Base-by-base conservation (phyloP, 2,329 filamentous ascomycete species). In the Diaporthe vaccinii region DNA sequence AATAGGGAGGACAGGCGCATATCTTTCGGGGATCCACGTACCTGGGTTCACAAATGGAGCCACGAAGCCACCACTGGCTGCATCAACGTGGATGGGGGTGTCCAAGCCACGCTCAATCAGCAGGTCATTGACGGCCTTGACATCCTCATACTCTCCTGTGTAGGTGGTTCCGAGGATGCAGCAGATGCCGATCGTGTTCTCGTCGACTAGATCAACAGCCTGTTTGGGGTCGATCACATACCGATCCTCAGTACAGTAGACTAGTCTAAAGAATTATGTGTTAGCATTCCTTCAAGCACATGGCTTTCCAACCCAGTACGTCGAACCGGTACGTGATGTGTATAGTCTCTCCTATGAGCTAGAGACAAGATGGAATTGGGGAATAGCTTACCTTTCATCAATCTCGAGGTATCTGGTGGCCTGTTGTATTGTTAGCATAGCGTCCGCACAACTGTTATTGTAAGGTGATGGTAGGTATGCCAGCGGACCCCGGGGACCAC, bases 141-240 rank as follows among this genome's bases (percentile, higher is more conserved):
- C 93, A 80, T 98, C 95, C 85, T 98, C 96, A 80, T 98, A 98
- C 86, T 98, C 94, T 77, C 96, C 96, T 0, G 96, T 98, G 85
- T 98, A 98, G 0, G 96, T 98, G 3, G 95, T 97, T n/a, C 76
- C 96, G 3, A 98, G 85, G 78, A 98, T 98, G 74, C 92, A 90
- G 82, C 95, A 98, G 80, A 98, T 98, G 76, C 96, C 96, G 80
- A 98, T 98, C 15, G 91, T 93, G 82, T 93, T 93, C 83, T 93
- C 91, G 79, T 93, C 91, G 12, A 92, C 87, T 28, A 92, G 83
- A 39, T 86, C 82, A 7, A 93, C 91, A 2, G 91, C 89, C 85
- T 92, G 84, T 77, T 89, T 84, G 0, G 91, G 91, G 79, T 93
- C 91, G 76, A 93, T 90, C 71, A 93, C 90, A 79, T 87, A 93